A percentile compares a stretch with the other conserved stretches of the same genome.
phyloP scores from a whole-genome alignment of 2,329 filamentous ascomycete species.

The Passalora sequoiae region DNA sequence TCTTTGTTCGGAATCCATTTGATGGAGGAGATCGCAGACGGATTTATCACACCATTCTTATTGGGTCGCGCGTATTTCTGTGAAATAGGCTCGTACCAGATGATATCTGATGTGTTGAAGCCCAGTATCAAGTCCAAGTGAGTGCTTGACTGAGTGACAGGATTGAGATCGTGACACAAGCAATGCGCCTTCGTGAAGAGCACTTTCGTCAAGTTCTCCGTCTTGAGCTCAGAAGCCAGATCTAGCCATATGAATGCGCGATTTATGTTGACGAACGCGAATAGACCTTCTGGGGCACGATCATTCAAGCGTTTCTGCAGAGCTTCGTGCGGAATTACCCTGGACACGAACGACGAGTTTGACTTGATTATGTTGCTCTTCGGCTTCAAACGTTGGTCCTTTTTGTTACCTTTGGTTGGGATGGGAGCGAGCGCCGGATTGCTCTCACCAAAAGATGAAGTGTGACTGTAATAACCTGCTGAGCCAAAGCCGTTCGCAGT shows the following conservation, averaged over 20 bases:
- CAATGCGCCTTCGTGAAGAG: constrained; percentile 95
- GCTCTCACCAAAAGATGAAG: constrained; percentile 75
- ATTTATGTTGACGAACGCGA: constrained; percentile 93
- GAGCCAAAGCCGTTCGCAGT: constrained; percentile 36
- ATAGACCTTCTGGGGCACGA: constrained; percentile 70
- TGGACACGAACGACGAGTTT: constrained; percentile 96
- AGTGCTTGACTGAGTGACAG: constrained; percentile 67
- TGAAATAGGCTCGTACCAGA: constrained; percentile 97
- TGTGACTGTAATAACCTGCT: constrained; percentile 28
- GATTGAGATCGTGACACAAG: constrained; percentile 88
- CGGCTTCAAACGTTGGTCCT: constrained; percentile 75
- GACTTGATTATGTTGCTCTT: constrained; percentile 99
- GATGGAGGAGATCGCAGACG: constrained; percentile 78
- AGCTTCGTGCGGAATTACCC: constrained; percentile 84
- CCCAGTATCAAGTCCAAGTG: constrained; percentile 93
- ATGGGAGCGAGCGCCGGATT: constrained; percentile 65
- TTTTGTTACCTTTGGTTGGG: constrained; percentile 58
- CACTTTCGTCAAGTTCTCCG: constrained; percentile 91
- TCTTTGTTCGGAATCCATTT: constrained; percentile 93
- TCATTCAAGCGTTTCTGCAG: constrained; percentile 75
- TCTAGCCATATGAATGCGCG: constrained; percentile 95
- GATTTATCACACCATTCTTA: constrained; percentile 91
- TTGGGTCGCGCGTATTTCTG: constrained; percentile 94
- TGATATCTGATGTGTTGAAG: constrained; percentile 92
- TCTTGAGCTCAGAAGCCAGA: constrained; percentile 68